These are phyloP conservation scores for Ilex aquifolium DNA, from an alignment of 257 asterid species.

Conservation along the genomic window DNA sequence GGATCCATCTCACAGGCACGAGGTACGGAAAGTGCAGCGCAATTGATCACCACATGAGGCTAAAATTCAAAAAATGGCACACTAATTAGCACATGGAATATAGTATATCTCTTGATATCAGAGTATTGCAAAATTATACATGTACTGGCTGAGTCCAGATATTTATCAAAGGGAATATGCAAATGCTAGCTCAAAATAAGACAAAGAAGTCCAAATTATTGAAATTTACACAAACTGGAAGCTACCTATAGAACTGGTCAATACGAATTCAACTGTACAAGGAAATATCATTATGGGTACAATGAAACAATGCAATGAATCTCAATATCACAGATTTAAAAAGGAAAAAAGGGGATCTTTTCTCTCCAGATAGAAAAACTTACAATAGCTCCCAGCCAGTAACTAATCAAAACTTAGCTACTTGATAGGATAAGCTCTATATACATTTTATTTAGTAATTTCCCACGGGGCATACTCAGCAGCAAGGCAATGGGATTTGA, in stretches of 20 bases:
- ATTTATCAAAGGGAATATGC: not conserved
- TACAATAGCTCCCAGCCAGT: too few species aligned
- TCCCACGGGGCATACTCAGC: too few species aligned
- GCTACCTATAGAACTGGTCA: not conserved
- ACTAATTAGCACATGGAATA: constrained; percentile 2
- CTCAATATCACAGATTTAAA: too few species aligned
- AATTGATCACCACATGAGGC: constrained; percentile 94
- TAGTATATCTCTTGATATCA: not conserved
- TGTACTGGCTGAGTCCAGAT: not conserved
- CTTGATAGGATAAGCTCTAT: too few species aligned
- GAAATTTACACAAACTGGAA: not conserved
- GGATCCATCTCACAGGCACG: constrained; percentile 87
- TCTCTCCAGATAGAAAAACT: too few species aligned
- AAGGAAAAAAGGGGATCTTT: too few species aligned
- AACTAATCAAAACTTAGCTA: too few species aligned
- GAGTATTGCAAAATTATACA: not conserved
- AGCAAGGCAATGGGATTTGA: too few species aligned
- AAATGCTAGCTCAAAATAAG: not conserved
- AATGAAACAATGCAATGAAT: too few species aligned
- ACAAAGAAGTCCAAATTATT: not conserved
- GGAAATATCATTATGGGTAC: too few species aligned
- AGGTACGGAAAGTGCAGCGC: constrained; percentile 92
- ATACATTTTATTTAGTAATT: too few species aligned
- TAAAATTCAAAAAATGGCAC: constrained; percentile 23
- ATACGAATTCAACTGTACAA: too few species aligned